Base-by-base conservation (phyloP, 352 stramenopile genomes). In the Phytophthora syringae region DNA sequence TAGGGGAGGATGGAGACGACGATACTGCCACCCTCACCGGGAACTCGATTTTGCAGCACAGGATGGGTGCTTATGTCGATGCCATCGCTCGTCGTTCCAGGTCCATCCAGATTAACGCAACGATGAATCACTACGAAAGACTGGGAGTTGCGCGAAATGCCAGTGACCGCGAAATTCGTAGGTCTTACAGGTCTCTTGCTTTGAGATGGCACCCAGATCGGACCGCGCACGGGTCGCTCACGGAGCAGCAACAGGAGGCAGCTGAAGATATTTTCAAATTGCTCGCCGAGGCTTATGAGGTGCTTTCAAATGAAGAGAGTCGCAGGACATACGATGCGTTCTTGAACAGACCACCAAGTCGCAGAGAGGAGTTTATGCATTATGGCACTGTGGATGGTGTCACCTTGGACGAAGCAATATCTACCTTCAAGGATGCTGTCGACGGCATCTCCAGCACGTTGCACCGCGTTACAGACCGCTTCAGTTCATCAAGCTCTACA, bases 41-140 rank as follows among this genome's bases (percentile, higher is more conserved):
- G 7, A 88, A 92, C 40, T 83, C 84, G 18, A 83, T 94, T 45
- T 65, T 93, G 25, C 87, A 94, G 70, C 85, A 95, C 50, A 67
- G 89, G 34, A 92, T 95, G 85, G 87, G 64, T 51, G 77, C 82
- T 18, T 95, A 95, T 60, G 78, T 93, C 0, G 82, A 90, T 30
- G 71, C 82, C 1, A 76, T 95, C 28, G 76, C 82, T 2, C 79
- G 84, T 21, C 82, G 87, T 16, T 90, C 82, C 13, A 89, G 70
- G 21, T 88, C 78, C 7, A 90, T 93, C 49, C 79, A 92, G 64
- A 86, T 93, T 60, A 92, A 92, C 43, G 75, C 79, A 36, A 86
- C 67, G 3, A 94, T 95, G 87, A 90, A 92, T 62, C 88, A 90
- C 45, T 95, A 95, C 65, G 87, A 95, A 48, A 82, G 87, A 7